A percentile compares a stretch with the other conserved stretches of the same genome.
phyloP scores from a whole-genome alignment of 148 eudicot genomes.

The Cornus suecica region DNA sequence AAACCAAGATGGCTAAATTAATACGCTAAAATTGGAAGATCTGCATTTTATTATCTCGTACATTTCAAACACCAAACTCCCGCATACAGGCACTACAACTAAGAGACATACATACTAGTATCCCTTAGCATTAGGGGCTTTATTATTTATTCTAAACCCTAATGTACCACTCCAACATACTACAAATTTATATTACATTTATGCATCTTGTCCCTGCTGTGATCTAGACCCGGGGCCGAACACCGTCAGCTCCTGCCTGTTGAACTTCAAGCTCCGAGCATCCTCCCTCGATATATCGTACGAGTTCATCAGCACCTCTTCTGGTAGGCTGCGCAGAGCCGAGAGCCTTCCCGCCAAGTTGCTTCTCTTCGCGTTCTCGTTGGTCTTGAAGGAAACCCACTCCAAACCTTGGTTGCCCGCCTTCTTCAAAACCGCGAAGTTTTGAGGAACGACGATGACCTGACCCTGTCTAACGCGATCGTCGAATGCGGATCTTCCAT shows the following conservation, averaged over 20 bases:
- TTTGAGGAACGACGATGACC: conserved; percentile 2
- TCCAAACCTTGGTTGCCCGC: not conserved
- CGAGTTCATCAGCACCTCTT: not conserved
- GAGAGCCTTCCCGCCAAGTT: not conserved
- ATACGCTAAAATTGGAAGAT: no score
- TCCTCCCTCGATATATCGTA: conserved; percentile 1
- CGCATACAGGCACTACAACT: no score
- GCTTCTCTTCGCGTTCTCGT: not conserved
- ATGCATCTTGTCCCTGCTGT: no score
- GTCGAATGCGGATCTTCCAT: not conserved
- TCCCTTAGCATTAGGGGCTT: no score
- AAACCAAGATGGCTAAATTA: no score
- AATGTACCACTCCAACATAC: no score
- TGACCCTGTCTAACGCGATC: conserved; percentile 5
- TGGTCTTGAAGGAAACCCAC: conserved; percentile 10
- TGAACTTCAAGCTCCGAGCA: not conserved
- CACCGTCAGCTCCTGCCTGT: conserved; percentile 3
- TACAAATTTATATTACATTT: no score
- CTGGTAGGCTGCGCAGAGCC: not conserved
- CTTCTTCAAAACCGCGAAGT: not conserved
- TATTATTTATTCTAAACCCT: no score
- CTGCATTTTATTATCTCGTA: no score
- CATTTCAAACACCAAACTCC: no score
- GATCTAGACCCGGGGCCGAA: not conserved
- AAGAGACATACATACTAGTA: no score